These are phyloP conservation scores for Gossypium stocksii DNA, from an alignment of 345 rosid species.

Conservation along the genomic window DNA sequence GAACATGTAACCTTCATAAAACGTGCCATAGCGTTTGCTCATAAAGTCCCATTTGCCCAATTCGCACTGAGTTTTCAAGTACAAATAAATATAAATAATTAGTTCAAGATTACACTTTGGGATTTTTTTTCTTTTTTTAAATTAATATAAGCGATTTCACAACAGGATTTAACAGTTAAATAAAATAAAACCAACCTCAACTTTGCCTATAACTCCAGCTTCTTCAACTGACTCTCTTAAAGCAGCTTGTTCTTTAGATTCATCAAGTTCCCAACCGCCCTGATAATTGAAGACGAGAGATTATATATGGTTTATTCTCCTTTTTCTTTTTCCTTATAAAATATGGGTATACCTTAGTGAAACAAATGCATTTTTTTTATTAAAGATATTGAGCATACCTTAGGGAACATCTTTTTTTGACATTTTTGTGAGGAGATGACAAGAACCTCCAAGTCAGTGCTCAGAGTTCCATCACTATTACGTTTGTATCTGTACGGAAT, in stretches of 20 bases:
- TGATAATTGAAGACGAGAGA: conserved; percentile 8
- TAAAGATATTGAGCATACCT: conserved; percentile 34
- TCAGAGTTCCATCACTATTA: conserved; percentile 24
- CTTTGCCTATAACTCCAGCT: conserved; percentile 80
- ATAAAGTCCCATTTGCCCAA: conserved; percentile 78
- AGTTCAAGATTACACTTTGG: background rate
- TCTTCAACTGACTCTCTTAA: conserved; percentile 73
- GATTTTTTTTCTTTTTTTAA: background rate
- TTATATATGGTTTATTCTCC: background rate
- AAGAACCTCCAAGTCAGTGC: conserved; percentile 56
- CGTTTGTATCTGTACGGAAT: conserved; percentile 62
- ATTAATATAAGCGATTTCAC: background rate
- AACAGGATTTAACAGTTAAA: background rate
- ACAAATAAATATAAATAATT: background rate
- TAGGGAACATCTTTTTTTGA: conserved; percentile 80
- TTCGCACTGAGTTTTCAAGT: conserved; percentile 43
- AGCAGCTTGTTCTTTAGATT: conserved; percentile 74
- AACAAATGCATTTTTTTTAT: too few species aligned
- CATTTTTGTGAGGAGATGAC: conserved; percentile 78
- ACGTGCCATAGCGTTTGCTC: conserved; percentile 69
- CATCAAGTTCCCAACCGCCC: conserved; percentile 98
- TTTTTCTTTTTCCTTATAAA: background rate
- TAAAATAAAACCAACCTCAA: conserved; percentile 45
- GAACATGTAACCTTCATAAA: conserved; percentile 86
- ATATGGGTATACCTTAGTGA: background rate